These are phyloP conservation scores for Cystobasidiaceae sp. DNA, from an alignment of 1,284 basidiomycete genomes.

Conservation along the genomic window DNA sequence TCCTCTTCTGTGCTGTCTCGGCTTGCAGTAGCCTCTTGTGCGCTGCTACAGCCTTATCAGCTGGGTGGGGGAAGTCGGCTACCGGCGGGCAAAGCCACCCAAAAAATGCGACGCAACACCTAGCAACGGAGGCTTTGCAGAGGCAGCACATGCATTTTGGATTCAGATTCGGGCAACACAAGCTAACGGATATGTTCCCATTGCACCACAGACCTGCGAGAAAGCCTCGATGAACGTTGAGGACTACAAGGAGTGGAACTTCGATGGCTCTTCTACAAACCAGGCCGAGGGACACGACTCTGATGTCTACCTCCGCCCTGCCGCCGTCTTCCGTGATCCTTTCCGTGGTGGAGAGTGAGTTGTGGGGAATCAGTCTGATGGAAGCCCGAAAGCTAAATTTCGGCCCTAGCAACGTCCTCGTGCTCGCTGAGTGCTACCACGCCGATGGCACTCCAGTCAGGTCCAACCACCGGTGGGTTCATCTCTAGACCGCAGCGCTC, in stretches of 20 bases:
- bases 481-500: too few relatives aligned
- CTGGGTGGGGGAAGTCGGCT: neutral
- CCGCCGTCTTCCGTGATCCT: slow-evolving; percentile 96
- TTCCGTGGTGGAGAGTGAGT: slow-evolving; percentile 85
- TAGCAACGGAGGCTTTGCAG: neutral
- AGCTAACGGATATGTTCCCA: neutral
- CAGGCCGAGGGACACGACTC: slow-evolving; percentile 93
- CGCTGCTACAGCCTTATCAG: slow-evolving; percentile 9
- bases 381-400: too few relatives aligned
- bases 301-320: slow-evolving; percentile 96
- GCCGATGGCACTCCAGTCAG: slow-evolving; percentile 92
- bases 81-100: neutral
- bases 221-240: slow-evolving; percentile 79
- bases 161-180: too few relatives aligned
- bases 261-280: slow-evolving; percentile 91
- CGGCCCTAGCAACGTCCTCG: slow-evolving; percentile 69
- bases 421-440: slow-evolving; percentile 54
- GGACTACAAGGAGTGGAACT: slow-evolving; percentile 94
- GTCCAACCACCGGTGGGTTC: slow-evolving; percentile 76
- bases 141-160: too few relatives aligned
- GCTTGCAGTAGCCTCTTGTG: neutral
- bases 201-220: slow-evolving; percentile 62
- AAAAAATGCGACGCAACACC: too few relatives aligned
- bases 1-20: neutral
- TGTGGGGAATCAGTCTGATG: slow-evolving; percentile 27